These are phyloP conservation scores for Euryodendron excelsum DNA, from an alignment of 148 eudicot species.

Conservation along the genomic window DNA sequence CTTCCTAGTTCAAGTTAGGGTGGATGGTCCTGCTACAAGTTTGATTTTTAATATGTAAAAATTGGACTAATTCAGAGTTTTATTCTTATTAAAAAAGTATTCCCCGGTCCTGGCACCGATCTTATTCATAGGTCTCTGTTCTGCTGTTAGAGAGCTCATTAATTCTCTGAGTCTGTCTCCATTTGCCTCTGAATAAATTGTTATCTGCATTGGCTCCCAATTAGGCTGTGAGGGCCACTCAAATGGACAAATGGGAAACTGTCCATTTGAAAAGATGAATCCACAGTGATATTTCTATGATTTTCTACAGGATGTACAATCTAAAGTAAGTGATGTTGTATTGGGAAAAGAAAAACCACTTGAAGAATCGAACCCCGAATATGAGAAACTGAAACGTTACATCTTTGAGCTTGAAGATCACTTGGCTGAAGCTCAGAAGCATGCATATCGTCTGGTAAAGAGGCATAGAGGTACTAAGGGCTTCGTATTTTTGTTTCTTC, in stretches of 20 bases:
- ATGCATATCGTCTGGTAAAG: constrained; percentile 80
- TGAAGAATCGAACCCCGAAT: constrained; percentile 89
- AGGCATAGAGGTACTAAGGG: constrained; percentile 74
- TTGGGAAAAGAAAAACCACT: constrained; percentile 86
- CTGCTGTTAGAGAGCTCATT: too few relatives aligned
- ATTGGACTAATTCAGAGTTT: too few relatives aligned
- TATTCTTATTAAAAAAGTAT: too few relatives aligned
- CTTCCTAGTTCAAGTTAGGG: too few relatives aligned
- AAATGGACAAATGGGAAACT: constrained; percentile 3
- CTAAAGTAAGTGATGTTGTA: constrained; percentile 84
- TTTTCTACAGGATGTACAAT: constrained; percentile 65
- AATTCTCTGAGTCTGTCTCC: background rate
- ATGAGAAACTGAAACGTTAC: constrained; percentile 74
- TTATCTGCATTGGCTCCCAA: background rate
- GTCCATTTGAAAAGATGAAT: constrained; percentile 17
- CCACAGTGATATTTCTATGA: background rate
- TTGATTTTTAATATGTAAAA: too few relatives aligned
- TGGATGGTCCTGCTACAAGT: too few relatives aligned
- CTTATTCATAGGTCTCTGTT: too few relatives aligned
- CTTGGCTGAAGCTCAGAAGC: constrained; percentile 91
- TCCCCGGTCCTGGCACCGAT: too few relatives aligned
- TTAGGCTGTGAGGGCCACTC: background rate
- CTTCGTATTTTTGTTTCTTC: background rate
- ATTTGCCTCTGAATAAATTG: background rate
- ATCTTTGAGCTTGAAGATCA: constrained; percentile 89